These are phyloP conservation scores for Microdochium paspali DNA, from an alignment of 2,329 filamentous ascomycete genomes.

Conservation along the genomic window DNA sequence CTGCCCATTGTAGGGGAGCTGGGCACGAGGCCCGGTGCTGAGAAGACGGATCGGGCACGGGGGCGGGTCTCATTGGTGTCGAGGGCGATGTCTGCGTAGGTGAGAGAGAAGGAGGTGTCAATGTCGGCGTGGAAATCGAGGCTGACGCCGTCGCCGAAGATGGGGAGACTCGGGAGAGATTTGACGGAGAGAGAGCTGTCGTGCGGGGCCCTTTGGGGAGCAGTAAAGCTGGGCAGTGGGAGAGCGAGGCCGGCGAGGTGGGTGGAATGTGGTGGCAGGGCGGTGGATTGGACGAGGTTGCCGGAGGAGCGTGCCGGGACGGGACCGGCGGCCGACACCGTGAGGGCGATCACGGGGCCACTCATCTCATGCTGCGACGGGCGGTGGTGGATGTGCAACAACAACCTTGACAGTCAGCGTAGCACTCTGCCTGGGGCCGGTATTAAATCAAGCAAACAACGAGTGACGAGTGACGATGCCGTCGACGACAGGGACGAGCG, in stretches of 20 bases:
- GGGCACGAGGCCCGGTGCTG: slow-evolving; percentile 12
- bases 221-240: slow-evolving; percentile 6
- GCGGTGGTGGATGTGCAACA: neutral
- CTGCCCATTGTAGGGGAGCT: slow-evolving; percentile 12
- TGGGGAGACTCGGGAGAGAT: slow-evolving; percentile 25
- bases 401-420: neutral
- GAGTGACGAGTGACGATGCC: no score
- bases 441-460: no score
- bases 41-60: slow-evolving; percentile 9
- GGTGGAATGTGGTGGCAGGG: slow-evolving; percentile 19
- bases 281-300: no score
- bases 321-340: no score
- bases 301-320: no score
- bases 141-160: slow-evolving; percentile 39
- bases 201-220: slow-evolving; percentile 2
- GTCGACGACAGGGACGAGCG: no score
- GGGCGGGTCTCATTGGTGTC: slow-evolving; percentile 16
- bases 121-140: slow-evolving; percentile 41
- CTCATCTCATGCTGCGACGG: slow-evolving; percentile 30
- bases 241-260: slow-evolving; percentile 8
- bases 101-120: slow-evolving; percentile 33
- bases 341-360: slow-evolving; percentile 19
- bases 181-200: slow-evolving; percentile 15
- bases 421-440: no score
- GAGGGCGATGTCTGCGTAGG: slow-evolving; percentile 14